Conservation (phyloP, 2,329 filamentous ascomycete genomes). For the Sporothrix brasiliensis region DNA sequence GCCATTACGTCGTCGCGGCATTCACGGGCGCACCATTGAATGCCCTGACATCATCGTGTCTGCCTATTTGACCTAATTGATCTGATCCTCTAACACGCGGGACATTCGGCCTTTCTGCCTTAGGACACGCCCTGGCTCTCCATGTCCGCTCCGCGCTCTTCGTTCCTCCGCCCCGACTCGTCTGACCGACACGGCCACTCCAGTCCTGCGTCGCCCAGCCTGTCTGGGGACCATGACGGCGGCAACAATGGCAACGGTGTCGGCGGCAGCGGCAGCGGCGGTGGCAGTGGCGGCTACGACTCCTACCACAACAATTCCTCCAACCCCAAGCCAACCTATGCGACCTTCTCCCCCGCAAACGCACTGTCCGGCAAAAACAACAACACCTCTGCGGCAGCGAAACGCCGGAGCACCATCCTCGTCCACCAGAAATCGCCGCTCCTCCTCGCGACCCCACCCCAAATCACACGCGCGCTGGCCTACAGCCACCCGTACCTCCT, state of each 20-base stretch:
- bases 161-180: slow-evolving; percentile 38
- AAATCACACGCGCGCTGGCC: slow-evolving; percentile 89
- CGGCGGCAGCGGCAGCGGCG: slow-evolving; percentile 33
- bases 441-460: slow-evolving; percentile 87
- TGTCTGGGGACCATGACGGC: slow-evolving; percentile 25
- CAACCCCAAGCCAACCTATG: slow-evolving; percentile 69
- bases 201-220: slow-evolving; percentile 34
- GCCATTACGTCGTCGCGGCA: neutral
- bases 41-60: neutral
- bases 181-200: slow-evolving; percentile 40
- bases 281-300: slow-evolving; percentile 38
- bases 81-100: neutral
- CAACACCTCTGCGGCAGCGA: slow-evolving; percentile 58
- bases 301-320: slow-evolving; percentile 41
- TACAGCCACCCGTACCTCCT: slow-evolving; percentile 95
- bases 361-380: slow-evolving; percentile 65
- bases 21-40: slow-evolving; percentile 24
- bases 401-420: slow-evolving; percentile 85
- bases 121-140: slow-evolving; percentile 58
- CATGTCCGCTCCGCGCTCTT: slow-evolving; percentile 52
- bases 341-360: slow-evolving; percentile 84
- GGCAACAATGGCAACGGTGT: slow-evolving; percentile 37
- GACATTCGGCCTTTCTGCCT: slow-evolving; percentile 9
- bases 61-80: neutral
- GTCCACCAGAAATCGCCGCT: slow-evolving; percentile 96